Evolutionary conservation across 495 filamentous ascomycete genomes (phyloP).

Genomic region (Penicillium tannophilum): DNA sequence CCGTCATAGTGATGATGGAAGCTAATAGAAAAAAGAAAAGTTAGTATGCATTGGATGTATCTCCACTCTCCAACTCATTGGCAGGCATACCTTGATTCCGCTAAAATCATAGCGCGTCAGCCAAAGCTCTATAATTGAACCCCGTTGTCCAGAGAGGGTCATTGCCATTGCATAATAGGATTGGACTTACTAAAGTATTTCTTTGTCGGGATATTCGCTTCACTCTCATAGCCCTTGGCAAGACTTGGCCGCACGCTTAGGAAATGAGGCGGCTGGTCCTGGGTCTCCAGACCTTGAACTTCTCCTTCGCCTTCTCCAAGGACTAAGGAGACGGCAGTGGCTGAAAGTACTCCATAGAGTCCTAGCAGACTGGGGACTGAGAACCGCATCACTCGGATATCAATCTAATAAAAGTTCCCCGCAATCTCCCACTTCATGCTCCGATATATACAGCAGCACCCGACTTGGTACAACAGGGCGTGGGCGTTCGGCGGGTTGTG

Average conservation of each 20-base stretch:
- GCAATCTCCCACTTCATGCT: background rate
- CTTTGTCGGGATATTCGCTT: constrained; percentile 43
- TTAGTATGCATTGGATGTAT: constrained; percentile 6
- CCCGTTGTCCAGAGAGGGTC: too few species aligned
- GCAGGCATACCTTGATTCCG: constrained; percentile 56
- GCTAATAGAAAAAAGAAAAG: constrained; percentile 28
- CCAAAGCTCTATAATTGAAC: constrained; percentile 1
- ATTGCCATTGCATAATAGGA: background rate
- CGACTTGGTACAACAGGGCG: constrained; percentile 1
- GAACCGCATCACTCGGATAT: constrained; percentile 19
- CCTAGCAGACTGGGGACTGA: constrained; percentile 13
- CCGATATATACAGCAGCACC: constrained; percentile 17
- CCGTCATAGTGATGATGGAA: constrained; percentile 66
- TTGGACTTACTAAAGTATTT: constrained; percentile 63
- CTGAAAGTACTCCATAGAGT: constrained; percentile 26
- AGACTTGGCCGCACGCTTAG: constrained; percentile 44
- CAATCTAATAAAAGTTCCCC: background rate
- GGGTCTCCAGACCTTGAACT: background rate
- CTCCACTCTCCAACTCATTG: constrained; percentile 12
- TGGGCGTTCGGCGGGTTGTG: background rate
- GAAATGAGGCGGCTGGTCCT: constrained; percentile 30
- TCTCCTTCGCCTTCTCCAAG: background rate
- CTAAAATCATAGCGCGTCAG: constrained; percentile 31
- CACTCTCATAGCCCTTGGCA: constrained; percentile 51
- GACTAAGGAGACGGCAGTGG: constrained; percentile 13